Base-by-base conservation (phyloP, 495 filamentous ascomycete genomes). In the Hamigera avellanea region DNA sequence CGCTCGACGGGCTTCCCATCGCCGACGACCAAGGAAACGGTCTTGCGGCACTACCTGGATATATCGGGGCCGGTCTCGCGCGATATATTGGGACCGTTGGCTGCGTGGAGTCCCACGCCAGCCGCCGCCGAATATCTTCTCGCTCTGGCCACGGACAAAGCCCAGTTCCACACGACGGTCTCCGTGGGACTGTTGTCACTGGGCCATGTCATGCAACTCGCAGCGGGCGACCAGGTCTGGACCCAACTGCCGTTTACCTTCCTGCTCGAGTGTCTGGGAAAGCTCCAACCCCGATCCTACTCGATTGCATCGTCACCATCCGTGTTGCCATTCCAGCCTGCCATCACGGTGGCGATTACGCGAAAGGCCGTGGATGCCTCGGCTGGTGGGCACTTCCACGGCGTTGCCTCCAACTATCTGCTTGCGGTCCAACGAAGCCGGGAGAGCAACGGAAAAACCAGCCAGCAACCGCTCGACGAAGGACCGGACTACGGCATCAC, bases 241-340 rank as follows among this genome's bases (percentile, higher is more conserved):
- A 40, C 35, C 2, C 16, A 33, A 13, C 32, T 62, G 8, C 57
- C 56, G 2, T 46, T 64, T 8, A 51, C 54, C 6, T 48, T 48
- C 26, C 19, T 64, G 17, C 16, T 66, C 26, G 52, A 59, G 32
- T 40, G 33, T 13, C 37, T 66, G 3, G 42, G 37, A 7, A 27
- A 32, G 4, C 45, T 54, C 27, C 52, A 52, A 29, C 59, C 62
- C 4, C 53, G 64, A 25, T 61, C 56, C 38, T 68, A 59, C 35
- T 66, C 62, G 15, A 66, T 68, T 35, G 59, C 64, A n/a, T 68
- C 64, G 6, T 57, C 54, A 6, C 45, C 49, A 9, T 28, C 56
- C 13, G 45, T 64, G 5, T 33, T 42, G 2, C 48, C 56, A 10
- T 37, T 47, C 1, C 14, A 18, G 5, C n/a, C 50, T 14, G 28